These are phyloP conservation scores for Erigeron philadelphicus DNA, from an alignment of 140 eudicot genomes.

Conservation along the genomic window DNA sequence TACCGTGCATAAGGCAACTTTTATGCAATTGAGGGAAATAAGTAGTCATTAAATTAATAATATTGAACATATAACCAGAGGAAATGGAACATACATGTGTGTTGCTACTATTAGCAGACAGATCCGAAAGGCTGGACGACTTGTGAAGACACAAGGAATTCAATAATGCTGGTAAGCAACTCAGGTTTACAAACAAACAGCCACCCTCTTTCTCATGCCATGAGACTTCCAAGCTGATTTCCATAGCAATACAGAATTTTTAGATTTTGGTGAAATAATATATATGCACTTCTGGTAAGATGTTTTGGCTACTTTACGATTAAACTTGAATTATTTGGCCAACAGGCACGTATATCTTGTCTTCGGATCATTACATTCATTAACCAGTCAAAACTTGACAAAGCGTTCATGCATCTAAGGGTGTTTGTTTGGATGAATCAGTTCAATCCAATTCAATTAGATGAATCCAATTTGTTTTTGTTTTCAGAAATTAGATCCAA, in stretches of 20 bases:
- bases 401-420: no score
- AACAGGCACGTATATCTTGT: no score
- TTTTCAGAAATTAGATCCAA: no score
- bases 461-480: no score
- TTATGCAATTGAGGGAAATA: not conserved
- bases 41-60: not conserved
- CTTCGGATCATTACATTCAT: no score
- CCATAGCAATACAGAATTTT: conserved; percentile 2
- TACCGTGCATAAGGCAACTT: conserved; percentile 2
- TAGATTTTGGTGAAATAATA: conserved; percentile 8
- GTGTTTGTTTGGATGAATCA: no score
- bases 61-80: not conserved
- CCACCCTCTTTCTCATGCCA: conserved; percentile 71
- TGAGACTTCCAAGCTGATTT: conserved; percentile 62
- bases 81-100: conserved; percentile 52
- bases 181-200: conserved; percentile 58
- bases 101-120: conserved; percentile 36
- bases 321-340: no score
- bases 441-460: no score
- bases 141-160: conserved; percentile 80
- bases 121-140: conserved; percentile 56
- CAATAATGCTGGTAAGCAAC: conserved; percentile 84
- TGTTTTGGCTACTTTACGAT: no score
- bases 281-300: no score
- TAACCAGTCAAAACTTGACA: no score